Evolutionary conservation across 148 eudicot genomes (phyloP), one percentile per base, ranked within the genome.

Genomic region (Rhododendron williamsianum): DNA sequence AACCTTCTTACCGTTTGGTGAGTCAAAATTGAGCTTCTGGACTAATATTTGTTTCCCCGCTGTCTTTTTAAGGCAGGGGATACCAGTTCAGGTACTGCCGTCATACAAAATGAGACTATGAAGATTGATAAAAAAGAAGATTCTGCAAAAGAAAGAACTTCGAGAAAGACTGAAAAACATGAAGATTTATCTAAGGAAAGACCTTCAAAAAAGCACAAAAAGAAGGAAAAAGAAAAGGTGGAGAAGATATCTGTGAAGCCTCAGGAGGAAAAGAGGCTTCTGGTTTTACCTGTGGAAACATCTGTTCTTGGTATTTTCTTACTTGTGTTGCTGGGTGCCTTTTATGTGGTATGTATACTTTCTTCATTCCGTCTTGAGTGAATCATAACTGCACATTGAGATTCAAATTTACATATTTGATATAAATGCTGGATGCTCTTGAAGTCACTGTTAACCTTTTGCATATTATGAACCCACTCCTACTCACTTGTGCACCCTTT

Each of bases 271-370:
- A 92, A 90, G 87, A 92, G 92, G 89, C 98, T 93, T 86, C 93
- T 94, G 89, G 92, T 92, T 84, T 91, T 97, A 81, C 98, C 99
- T 48, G 81, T 94, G 88, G 99, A 95, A 90, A 87, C 98, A 81
- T 97, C 99, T 58, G 71, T 94, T 35, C 88, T 95, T 73, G 94
- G 96, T 73, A 87, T 97, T 84, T 71, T 94, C 89, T 88, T 95
- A 73, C 93, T 91, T 30, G 91, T 97, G 86, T 88, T 97, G 92
- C 91, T 97, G 85, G 96, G 95, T 88, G 95, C 94, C 81, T 97
- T 95, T 84, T 97, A 97, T 91, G 99, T 97, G 94, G 98, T 97
- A 97, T 79, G 94, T 72, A 54, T 67, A 49, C 82, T 84, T 30
- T 30, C 30, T 30, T 35, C 25, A 9, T 71, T 83, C 71, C 16